Base-by-base conservation (phyloP, 805 yeast species). In the Ogataea methylovora region DNA sequence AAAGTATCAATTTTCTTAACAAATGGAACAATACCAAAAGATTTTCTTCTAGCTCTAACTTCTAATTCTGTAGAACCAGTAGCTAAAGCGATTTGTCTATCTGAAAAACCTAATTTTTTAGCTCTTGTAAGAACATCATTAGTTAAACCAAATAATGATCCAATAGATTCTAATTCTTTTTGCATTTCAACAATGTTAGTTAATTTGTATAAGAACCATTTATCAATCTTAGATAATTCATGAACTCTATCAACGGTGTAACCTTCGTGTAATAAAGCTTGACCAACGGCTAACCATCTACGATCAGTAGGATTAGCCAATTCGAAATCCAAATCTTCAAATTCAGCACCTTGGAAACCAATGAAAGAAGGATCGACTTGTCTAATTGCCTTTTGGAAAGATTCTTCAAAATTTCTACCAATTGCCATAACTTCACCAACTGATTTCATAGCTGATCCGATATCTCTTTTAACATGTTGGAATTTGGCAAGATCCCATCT, bases 351-450 rank as follows among this genome's bases (percentile, higher is more conserved):
- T 66, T 87, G 95, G 75, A 87, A 84, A 27, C 97, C 97, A 51
- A 85, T 58, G 44, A 74, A 77, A 3, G 94, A 79, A 27, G 97
- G 96, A 54, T 87, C 97, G 42, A 87, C 85, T 62, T 88, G 95
- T 66, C 98, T 80, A 45, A 90, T 79, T 29, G 97, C 97, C 71
- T 90, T 90, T 69, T 92, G 97, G 72, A 90, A 81, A 24, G 96
- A 83, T 67, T 90, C 98, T 68, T 90, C 98, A 57, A 90, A 90
- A 44, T 79, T 90, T 66, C 98, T 81, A 55, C 98, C 98, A 55
- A 90, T 92, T 30, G 96, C 94, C 98, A 90, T 90, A 39, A 90
- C 98, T 65, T 90, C 98, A 61, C 98, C 98, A 36, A 90, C 98
- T 39, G 97, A 88, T 63, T 90, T 90, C 98, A 90, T 90, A 29